Evolutionary conservation across 345 rosid genomes (phyloP), one percentile per base, ranked within the genome.

Genomic region (Leavenworthia alabamica): DNA sequence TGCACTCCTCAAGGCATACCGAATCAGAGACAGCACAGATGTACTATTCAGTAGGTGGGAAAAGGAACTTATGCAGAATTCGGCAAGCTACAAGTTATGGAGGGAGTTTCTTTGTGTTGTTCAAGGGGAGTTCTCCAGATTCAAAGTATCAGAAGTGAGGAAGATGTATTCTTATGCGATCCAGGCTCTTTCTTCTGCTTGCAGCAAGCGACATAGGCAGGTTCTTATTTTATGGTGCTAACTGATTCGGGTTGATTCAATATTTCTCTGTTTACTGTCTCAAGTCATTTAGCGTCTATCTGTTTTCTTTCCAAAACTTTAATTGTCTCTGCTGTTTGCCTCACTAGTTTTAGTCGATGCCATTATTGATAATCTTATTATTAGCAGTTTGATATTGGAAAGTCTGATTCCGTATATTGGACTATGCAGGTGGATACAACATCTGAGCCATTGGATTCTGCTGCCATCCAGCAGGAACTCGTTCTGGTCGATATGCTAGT

Each of bases 161-260:
- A 93, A 82, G 73, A 81, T 87, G 82, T 93, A 89, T 73, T 82
- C 88, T 41, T 86, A 93, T 75, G 91, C 97, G 5, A 74, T 93
- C 60, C 89, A 83, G 78, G 96, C 99, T 64, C 76, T 93, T 63
- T 82, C 85, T 70, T 64, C 88, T 58, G 79, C 91, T 44, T 75
- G 83, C 86, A 78, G 70, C 83, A 82, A 78, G 96, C 97, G 82
- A 80, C 78, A 74, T 85, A 89, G 96, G 95, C 97, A 92, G 99
- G 99, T 86, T 83, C 85, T 86, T 75, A 71, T 64, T 73, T 72
- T 75, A 46, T 59, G 17, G 47, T 66, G 45, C 54, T 47, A 12
- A 52, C 57, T 11, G 9, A 6, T 32, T 31, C 29, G 66, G 32
- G 32, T 63, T 67, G 36, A 60, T 60, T 39, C 9, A 58, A 20